Conservation (phyloP, 1,284 basidiomycete species). For the Ceratobasidium theobromae region DNA sequence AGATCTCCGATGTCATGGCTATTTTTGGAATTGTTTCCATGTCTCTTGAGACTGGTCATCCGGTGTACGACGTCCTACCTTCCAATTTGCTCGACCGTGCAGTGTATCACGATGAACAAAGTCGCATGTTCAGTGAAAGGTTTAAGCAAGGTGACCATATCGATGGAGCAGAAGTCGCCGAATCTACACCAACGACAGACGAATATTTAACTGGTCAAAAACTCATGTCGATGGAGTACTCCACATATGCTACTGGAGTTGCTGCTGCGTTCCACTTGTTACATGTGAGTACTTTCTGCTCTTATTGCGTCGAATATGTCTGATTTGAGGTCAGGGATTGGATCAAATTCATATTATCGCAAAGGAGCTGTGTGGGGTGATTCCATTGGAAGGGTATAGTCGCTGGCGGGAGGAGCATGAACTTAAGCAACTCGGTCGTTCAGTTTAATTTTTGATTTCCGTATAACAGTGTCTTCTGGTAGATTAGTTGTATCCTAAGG, state of each 20-base stretch:
- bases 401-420: constrained; percentile 48
- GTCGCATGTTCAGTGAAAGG: neutral
- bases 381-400: constrained; percentile 50
- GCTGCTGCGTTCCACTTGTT: constrained; percentile 51
- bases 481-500: neutral
- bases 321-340: constrained; percentile 43
- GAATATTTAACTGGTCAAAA: constrained; percentile 38
- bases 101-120: constrained; percentile 46
- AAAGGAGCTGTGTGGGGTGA: constrained; percentile 51
- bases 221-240: constrained; percentile 48
- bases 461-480: no score
- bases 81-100: constrained; percentile 49
- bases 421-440: constrained; percentile 15
- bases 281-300: constrained; percentile 42
- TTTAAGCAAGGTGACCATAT: constrained; percentile 25
- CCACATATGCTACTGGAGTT: constrained; percentile 52
- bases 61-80: constrained; percentile 51
- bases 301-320: neutral
- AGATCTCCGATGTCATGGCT: constrained; percentile 53
- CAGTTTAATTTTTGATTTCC: neutral
- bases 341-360: constrained; percentile 50
- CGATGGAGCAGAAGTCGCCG: constrained; percentile 33
- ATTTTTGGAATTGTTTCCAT: constrained; percentile 51
- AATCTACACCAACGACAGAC: constrained; percentile 33
- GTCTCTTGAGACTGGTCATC: constrained; percentile 51